Percentiles rank a stretch among this genome's conserved stretches.
Conservation (phyloP, 1,284 basidiomycete species). For the Earliella scabrosa region DNA sequence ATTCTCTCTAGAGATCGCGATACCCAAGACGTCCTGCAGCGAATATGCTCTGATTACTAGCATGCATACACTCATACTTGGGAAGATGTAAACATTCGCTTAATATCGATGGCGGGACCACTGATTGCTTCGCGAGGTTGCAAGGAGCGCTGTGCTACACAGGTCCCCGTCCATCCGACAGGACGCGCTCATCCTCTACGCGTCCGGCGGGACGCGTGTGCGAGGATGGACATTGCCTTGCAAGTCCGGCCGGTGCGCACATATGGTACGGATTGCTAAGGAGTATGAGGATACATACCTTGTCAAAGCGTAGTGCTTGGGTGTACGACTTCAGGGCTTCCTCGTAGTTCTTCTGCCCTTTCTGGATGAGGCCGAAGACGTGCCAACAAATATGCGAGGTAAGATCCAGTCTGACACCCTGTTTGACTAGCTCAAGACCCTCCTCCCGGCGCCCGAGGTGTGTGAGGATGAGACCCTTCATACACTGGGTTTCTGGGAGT, state of each 20-base stretch:
- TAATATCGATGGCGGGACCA: too few relatives aligned
- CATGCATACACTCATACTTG: too few relatives aligned
- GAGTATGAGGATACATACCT: conserved; percentile 55
- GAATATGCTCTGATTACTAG: too few relatives aligned
- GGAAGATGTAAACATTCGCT: too few relatives aligned
- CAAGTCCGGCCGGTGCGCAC: background rate
- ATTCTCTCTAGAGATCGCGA: too few relatives aligned
- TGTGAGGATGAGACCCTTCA: conserved; percentile 90
- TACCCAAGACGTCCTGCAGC: too few relatives aligned
- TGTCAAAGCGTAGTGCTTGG: conserved; percentile 87
- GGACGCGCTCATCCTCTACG: background rate
- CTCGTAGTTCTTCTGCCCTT: conserved; percentile 90
- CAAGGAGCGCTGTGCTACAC: too few relatives aligned
- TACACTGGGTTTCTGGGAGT: conserved; percentile 83
- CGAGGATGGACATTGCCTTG: background rate
- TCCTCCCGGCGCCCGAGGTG: conserved; percentile 87
- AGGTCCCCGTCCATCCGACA: too few relatives aligned
- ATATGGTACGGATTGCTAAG: background rate
- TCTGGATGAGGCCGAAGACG: conserved; percentile 93
- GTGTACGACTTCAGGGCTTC: conserved; percentile 87
- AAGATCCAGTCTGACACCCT: conserved; percentile 87
- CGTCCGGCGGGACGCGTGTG: background rate
- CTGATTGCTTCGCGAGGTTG: too few relatives aligned
- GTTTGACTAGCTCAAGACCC: conserved; percentile 86
- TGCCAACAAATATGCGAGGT: conserved; percentile 99